Evolutionary conservation across 495 filamentous ascomycete genomes (phyloP).

Genomic region (Entonaema liquescens): DNA sequence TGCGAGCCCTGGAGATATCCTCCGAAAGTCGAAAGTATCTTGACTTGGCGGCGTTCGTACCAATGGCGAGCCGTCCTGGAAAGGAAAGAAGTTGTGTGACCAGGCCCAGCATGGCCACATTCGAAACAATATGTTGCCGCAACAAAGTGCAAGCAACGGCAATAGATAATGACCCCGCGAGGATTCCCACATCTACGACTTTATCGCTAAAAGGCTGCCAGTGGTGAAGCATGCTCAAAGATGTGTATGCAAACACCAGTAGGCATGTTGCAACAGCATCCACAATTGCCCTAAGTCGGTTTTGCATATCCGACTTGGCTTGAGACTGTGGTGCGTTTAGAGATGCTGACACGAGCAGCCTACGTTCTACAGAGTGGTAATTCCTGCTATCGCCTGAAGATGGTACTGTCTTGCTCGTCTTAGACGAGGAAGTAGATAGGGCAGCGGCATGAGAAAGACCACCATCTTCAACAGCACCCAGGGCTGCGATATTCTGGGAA

Average conservation of each 20-base stretch:
- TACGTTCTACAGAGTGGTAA: not conserved
- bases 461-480: not conserved
- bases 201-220: not conserved
- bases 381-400: not conserved
- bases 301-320: not conserved
- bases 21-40: not conserved
- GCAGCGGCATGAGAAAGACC: not conserved
- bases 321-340: not conserved
- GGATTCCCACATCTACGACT: not conserved
- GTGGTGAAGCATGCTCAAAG: not conserved
- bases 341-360: not conserved
- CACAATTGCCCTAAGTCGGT: not conserved
- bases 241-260: constrained; percentile 1
- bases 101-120: constrained; percentile 8
- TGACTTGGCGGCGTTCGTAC: constrained; percentile 3
- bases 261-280: not conserved
- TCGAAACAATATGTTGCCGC: not conserved
- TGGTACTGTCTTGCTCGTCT: not conserved
- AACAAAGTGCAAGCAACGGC: not conserved
- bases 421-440: not conserved
- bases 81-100: constrained; percentile 19
- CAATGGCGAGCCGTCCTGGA: constrained; percentile 4
- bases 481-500: not conserved
- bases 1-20: constrained; percentile 2
- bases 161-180: not conserved